These are phyloP conservation scores for Blastomyces silverae DNA, from an alignment of 2,329 filamentous ascomycete species.

Conservation along the genomic window DNA sequence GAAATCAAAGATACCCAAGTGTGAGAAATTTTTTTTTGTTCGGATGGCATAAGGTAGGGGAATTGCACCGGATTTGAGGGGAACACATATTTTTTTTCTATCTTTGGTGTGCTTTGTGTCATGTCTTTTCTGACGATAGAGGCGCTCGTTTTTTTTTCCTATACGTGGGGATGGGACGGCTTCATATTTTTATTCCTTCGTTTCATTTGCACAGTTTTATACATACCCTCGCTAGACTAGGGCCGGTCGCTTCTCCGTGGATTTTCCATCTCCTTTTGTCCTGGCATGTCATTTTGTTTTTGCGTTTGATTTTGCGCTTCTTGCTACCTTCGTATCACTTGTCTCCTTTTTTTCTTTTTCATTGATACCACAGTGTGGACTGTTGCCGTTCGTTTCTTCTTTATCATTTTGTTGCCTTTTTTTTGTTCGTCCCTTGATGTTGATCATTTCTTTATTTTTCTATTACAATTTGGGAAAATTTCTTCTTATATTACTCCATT, in stretches of 20 bases:
- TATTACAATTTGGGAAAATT: background rate
- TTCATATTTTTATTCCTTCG: constrained; percentile 1
- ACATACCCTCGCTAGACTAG: constrained; percentile 20
- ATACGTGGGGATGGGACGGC: constrained; percentile 3
- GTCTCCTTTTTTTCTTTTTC: constrained; percentile 2
- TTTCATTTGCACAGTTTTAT: background rate
- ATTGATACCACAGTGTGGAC: constrained; percentile 15
- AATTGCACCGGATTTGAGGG: constrained; percentile 2
- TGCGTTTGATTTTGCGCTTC: background rate
- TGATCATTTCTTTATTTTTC: background rate
- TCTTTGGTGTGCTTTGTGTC: constrained; percentile 8
- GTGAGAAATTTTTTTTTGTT: constrained; percentile 5
- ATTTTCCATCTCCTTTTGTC: constrained; percentile 9
- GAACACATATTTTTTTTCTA: constrained; percentile 17
- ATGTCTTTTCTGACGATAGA: constrained; percentile 18
- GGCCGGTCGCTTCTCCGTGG: constrained; percentile 15
- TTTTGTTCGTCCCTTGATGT: background rate
- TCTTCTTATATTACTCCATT: background rate
- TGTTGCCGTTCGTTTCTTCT: constrained; percentile 6
- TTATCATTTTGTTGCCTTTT: background rate
- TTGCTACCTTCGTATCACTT: background rate
- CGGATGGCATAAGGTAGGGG: constrained; percentile 8
- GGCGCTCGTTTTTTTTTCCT: constrained; percentile 15
- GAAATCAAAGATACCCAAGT: constrained; percentile 11
- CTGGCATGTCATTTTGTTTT: background rate